Base-by-base conservation (phyloP, 768 basidiomycete genomes). In the Symmetrospora coprosmae region DNA sequence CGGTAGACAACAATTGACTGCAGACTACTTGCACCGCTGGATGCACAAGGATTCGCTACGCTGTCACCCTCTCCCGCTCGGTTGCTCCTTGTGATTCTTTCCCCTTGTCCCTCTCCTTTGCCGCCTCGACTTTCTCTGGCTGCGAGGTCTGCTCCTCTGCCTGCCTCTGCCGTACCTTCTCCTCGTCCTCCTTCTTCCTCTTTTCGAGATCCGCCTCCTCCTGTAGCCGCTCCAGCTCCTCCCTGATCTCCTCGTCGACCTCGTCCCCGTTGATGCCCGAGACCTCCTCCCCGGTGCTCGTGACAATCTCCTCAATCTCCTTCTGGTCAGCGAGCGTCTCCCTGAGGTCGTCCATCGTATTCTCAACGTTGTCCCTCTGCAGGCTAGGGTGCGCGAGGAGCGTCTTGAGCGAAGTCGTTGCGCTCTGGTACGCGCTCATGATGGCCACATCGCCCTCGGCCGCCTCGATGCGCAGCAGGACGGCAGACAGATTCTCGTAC, bases 381-480 rank as follows among this genome's bases (percentile, higher is more conserved):
- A 97, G 75, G 0, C 81, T 81, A 0, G 90, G 88, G 66, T 92
- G 82, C 7, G 83, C 75, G 1, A 96, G 79, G 41, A 96, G 81
- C 0, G 80, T 73, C 14, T 78, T 79, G 5, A 96, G 76, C 0
- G 90, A 89, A 5, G 78, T 72, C 0, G 87, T 83, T 5, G 89
- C 90, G 2, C 82, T 81, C 72, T 87, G 80, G 69, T 92, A 97
- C 0, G 82, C 80, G 65, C 79, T 80, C 80, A 97, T 81, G 49
- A 94, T 85, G 87, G 88, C 83, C 11, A 90, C 77, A 71, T 96
- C 86, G 2, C 83, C 84, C 28, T 86, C 86, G n/a, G 90, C 86
- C 2, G 82, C 79, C 73, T 97, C 88, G 4, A 96, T 87, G 43
- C 80, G 79, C 43, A 87, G 74, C 35, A 94, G 71, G 0, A 89